These are phyloP conservation scores for Ambrosia trifida DNA, from an alignment of 129 eudicot genomes.

Conservation along the genomic window DNA sequence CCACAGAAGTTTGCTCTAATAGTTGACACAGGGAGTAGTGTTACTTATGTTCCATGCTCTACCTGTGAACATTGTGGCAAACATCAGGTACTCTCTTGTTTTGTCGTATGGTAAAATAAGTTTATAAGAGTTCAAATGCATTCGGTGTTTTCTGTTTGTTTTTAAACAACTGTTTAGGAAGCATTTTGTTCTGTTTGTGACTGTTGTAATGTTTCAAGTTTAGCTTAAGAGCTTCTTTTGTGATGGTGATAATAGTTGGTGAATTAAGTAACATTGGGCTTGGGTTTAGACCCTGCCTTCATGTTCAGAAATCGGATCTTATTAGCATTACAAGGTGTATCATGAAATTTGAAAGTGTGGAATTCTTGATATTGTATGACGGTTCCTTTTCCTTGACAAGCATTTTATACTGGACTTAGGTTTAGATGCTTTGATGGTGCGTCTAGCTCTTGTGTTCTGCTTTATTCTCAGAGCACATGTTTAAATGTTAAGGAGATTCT, in stretches of 20 bases:
- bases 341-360: too few relatives aligned
- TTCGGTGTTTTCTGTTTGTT: neutral
- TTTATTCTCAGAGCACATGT: neutral
- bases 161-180: neutral
- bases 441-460: neutral
- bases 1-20: conserved; percentile 86
- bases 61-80: conserved; percentile 89
- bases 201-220: neutral
- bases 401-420: neutral
- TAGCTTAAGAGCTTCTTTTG: neutral
- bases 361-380: neutral
- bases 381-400: neutral
- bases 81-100: conserved; percentile 65
- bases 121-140: conserved; percentile 2
- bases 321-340: neutral
- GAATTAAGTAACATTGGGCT: neutral
- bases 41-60: conserved; percentile 93
- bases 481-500: neutral
- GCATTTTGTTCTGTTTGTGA: neutral
- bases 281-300: neutral
- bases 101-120: neutral
- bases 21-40: conserved; percentile 88
- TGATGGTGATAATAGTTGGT: neutral
- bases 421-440: conserved; percentile 2
- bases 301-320: neutral